Percentiles rank a stretch among this genome's conserved stretches.
Conservation (phyloP, 2,329 filamentous ascomycete genomes). For the Aspergillus calidoustus region DNA sequence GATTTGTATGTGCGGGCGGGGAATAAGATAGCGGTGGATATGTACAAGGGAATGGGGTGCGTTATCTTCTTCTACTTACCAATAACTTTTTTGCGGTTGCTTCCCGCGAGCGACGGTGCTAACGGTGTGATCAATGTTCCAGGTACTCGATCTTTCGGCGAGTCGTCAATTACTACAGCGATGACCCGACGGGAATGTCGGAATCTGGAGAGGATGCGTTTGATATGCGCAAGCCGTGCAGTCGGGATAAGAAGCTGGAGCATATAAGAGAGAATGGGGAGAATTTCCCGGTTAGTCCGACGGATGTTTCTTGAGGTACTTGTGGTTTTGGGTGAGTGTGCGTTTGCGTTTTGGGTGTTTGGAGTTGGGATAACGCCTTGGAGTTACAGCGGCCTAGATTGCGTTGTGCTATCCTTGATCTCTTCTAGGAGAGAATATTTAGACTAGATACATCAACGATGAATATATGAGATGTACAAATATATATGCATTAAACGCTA, state of each 20-base stretch:
- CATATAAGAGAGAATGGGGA: slow-evolving; percentile 84
- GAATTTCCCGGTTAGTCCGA: slow-evolving; percentile 74
- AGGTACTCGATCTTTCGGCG: slow-evolving; percentile 82
- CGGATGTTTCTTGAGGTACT: slow-evolving; percentile 69
- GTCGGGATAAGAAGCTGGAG: slow-evolving; percentile 73
- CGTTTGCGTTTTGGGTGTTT: slow-evolving; percentile 24
- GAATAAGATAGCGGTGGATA: slow-evolving; percentile 82
- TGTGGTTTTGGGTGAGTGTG: neutral
- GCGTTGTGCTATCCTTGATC: neutral
- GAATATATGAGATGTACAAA: neutral
- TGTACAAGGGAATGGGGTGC: slow-evolving; percentile 88
- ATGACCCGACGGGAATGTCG: slow-evolving; percentile 69
- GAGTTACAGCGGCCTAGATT: neutral
- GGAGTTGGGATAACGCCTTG: neutral
- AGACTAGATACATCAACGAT: neutral
- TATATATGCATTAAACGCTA: neutral
- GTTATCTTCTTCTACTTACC: slow-evolving; percentile 27
- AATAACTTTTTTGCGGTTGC: neutral
- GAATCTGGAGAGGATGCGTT: slow-evolving; percentile 78
- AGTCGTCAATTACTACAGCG: slow-evolving; percentile 91
- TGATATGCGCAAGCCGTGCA: slow-evolving; percentile 94
- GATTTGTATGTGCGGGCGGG: slow-evolving; percentile 91
- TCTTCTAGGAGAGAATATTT: no score
- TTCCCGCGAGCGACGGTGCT: neutral
- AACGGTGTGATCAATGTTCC: neutral